Evolutionary conservation across 306 rosid species (phyloP).

Genomic region (Purshia tridentata): DNA sequence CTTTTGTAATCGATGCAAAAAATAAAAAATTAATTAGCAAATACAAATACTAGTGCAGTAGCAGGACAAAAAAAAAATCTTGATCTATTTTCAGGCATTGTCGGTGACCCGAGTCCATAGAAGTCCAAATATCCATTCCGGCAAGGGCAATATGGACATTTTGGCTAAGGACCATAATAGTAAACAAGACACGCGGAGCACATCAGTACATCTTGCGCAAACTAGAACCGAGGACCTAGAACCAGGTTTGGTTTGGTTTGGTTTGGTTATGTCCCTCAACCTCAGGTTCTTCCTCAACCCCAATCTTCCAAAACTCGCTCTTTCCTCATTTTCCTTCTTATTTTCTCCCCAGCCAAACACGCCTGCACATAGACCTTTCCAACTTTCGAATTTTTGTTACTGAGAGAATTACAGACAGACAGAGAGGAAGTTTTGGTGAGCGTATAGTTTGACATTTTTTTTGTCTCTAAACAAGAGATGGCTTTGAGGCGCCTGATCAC

Average conservation of each 20-base stretch:
- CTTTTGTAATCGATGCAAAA: no score
- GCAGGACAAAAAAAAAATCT: not conserved
- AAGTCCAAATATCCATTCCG: not conserved
- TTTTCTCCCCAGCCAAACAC: slow-evolving; percentile 12
- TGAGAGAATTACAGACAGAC: not conserved
- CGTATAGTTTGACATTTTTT: slow-evolving; percentile 7
- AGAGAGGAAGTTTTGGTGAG: not conserved
- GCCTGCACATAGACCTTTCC: not conserved
- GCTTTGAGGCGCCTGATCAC: slow-evolving; percentile 64
- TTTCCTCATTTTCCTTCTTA: slow-evolving; percentile 9
- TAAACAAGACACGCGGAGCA: not conserved
- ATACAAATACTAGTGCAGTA: no score
- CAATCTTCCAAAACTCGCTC: not conserved
- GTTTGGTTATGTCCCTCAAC: not conserved
- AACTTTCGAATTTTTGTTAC: not conserved
- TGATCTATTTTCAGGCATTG: no score
- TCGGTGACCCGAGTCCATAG: not conserved
- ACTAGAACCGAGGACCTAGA: not conserved
- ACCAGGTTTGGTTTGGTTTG: not conserved
- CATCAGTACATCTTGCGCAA: slow-evolving; percentile 7
- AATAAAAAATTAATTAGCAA: no score
- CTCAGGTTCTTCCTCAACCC: not conserved
- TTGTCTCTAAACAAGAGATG: slow-evolving; percentile 37
- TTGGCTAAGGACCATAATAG: not conserved
- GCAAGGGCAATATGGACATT: slow-evolving; percentile 27